Evolutionary conservation across 1,139 yeast genomes (phyloP).

Genomic region (Candida neerlandica): DNA sequence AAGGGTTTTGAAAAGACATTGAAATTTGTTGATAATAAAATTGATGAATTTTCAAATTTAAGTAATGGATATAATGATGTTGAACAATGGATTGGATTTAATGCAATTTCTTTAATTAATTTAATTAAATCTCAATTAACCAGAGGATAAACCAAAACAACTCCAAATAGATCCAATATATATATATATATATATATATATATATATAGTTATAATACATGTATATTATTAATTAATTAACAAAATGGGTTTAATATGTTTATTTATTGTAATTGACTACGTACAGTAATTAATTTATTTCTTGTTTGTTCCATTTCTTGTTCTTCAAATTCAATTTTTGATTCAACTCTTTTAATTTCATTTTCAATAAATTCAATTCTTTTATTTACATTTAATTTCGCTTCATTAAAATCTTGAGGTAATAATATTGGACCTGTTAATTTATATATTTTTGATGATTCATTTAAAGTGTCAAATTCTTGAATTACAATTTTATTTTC

Average conservation of each 20-base stretch:
- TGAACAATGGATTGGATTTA: slow-evolving; percentile 77
- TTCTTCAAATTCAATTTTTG: slow-evolving; percentile 56
- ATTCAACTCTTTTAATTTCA: slow-evolving; percentile 74
- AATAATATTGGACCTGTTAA: slow-evolving; percentile 89
- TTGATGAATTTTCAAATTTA: slow-evolving; percentile 53
- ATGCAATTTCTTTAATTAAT: slow-evolving; percentile 66
- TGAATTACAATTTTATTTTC: slow-evolving; percentile 90
- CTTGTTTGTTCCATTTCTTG: slow-evolving; percentile 51
- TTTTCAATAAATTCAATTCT: slow-evolving; percentile 82
- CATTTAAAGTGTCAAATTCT: slow-evolving; percentile 68
- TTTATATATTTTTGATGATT: slow-evolving; percentile 74
- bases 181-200: slow-evolving; percentile 3
- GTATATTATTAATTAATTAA: background rate
- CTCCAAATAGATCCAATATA: too few relatives aligned
- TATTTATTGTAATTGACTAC: slow-evolving; percentile 19
- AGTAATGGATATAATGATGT: slow-evolving; percentile 64
- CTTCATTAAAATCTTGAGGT: slow-evolving; percentile 85
- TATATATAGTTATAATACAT: background rate
- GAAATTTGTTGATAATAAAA: slow-evolving; percentile 63
- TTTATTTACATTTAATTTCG: slow-evolving; percentile 78
- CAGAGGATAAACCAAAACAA: slow-evolving; percentile 57
- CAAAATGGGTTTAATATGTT: too few relatives aligned
- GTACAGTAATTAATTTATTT: slow-evolving; percentile 47
- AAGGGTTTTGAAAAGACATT: slow-evolving; percentile 55
- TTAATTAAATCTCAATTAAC: slow-evolving; percentile 69